Evolutionary conservation across 345 rosid species (phyloP), one percentile per base, ranked within the genome.

Genomic region (Aegle marmelos): DNA sequence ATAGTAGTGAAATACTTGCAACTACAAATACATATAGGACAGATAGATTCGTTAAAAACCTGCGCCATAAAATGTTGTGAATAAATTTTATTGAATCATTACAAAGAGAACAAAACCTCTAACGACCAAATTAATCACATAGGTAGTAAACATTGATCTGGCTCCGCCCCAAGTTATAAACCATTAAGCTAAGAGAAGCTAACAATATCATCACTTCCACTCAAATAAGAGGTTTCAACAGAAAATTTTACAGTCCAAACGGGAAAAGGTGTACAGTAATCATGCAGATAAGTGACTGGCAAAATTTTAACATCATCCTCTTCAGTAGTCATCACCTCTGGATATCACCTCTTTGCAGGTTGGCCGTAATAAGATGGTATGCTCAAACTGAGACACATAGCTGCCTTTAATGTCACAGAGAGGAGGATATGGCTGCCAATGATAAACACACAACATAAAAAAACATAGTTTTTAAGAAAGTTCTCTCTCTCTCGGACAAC

Each of bases 281-380:
- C 63, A 19, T 36, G 39, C 57, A 66, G 10, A 13, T 16, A 7
- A 4, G 50, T 16, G 25, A 59, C 61, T 48, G n/a, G 33, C 34
- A 48, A 78, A 70, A 53, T 22, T 79, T 54, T 64, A 25, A 72
- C 11, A 25, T n/a, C 37, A 63, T 54, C 24, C 67, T 22, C 57
- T 24, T 88, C 84, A 96, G 69, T 91, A 96, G 70, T 92, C 99
- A 69, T 94, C 95, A 27, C 98, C 98, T 77, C 88, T 89, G 45
- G 98, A 94, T 79, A 92, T 83, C 62, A 94, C 98, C 85, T 96
- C 98, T 86, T 94, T 94, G 97, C 99, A 96, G 64, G 94, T 92
- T 0, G 99, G 98, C 77, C 99, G 92, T 21, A 96, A 92, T 66
- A 93, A 82, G 68, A 96, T 89, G 30, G 99, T 94, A 78, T 96